Evolutionary conservation across 257 asterid genomes (phyloP), one percentile per base, ranked within the genome.

Genomic region (Catharanthus roseus): DNA sequence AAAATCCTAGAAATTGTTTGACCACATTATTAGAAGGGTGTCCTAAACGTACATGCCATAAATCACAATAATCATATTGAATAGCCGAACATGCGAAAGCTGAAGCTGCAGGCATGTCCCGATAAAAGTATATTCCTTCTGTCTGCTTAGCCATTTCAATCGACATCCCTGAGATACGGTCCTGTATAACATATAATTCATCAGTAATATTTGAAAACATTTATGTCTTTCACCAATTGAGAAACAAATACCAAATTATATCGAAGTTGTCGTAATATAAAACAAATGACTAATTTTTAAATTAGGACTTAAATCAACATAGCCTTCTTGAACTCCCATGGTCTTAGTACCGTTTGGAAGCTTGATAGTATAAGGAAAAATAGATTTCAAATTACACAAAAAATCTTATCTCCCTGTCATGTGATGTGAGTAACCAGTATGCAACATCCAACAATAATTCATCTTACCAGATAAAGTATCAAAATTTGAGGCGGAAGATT

Each of bases 71-170:
- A 21, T 10, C 6, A 10, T 3, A 44, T 2, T 21, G 3, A 23
- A 44, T 2, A n/a, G 26, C 60, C 9, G 12, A 9, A 18, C 55
- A 1, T 45, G 13, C 6, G 33, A 23, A 12, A 44, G 60, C 36
- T 42, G 42, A 9, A 39, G 53, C 8, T 38, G 16, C 10, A 2
- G 24, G 55, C 5, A 11, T 5, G 16, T 23, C 13, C 23, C 28
- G 49, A 3, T 21, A 66, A 19, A 12, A 31, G 33, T 69, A 69
- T 5, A 54, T n/a, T 33, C 74, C 67, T 4, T 36, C 67, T 1
- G 18, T 8, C 33, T 13, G 34, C 49, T 70, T 67, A 70, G 67
- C 66, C 38, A 36, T 54, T 31, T 55, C 67, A 70, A 55, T 70
- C 67, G 56, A 19, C 33, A 18, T 70, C 67, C 64, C 38, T n/a